Evolutionary conservation across 352 stramenopile species (phyloP), one percentile per base, ranked within the genome.

Genomic region (Globisporangium middletonii): DNA sequence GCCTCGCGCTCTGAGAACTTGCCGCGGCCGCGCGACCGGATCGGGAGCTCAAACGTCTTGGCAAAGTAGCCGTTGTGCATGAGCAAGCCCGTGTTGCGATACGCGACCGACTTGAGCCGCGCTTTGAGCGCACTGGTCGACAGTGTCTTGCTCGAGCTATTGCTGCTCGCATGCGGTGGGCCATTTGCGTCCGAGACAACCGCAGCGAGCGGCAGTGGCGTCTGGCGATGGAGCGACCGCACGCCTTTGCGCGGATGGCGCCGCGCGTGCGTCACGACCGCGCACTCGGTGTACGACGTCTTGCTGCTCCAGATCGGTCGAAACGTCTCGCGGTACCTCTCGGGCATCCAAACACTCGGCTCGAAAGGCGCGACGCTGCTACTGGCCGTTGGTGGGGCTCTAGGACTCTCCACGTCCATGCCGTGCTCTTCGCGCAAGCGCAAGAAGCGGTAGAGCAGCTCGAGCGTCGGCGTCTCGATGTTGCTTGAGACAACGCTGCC

Each of bases 261-360:
- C 8, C 41, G 61, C 38, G 59, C 53, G 35, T 66, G 62, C 19
- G 60, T 62, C 15, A 69, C 64, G 28, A 86, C 53, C 1, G 59
- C 62, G 41, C 74, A 84, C 66, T 89, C 79, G n/a, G 67, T 58
- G 50, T 87, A 89, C 2, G 74, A 73, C 18, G 72, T 64, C 46
- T 83, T 83, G 60, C 79, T 89, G 9, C 74, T 80, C 76, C 76
- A 89, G 38, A 89, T 43, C 26, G 79, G 74, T 23, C 69, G 67
- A 55, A 87, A 89, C 1, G 79, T 82, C 47, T 89, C 67, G 6
- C 78, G 66, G 52, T 86, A 89, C 23, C 70, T 69, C 18, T 62
- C 53, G 15, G 18, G 3, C 75, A 84, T 83, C 79, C 79, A 89
- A 15, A 58, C 41, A 30, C 13, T 18, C 15, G 7, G 19, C n/a